Base-by-base conservation (phyloP, 2,329 filamentous ascomycete species). In the Sarocladium brachiariae region DNA sequence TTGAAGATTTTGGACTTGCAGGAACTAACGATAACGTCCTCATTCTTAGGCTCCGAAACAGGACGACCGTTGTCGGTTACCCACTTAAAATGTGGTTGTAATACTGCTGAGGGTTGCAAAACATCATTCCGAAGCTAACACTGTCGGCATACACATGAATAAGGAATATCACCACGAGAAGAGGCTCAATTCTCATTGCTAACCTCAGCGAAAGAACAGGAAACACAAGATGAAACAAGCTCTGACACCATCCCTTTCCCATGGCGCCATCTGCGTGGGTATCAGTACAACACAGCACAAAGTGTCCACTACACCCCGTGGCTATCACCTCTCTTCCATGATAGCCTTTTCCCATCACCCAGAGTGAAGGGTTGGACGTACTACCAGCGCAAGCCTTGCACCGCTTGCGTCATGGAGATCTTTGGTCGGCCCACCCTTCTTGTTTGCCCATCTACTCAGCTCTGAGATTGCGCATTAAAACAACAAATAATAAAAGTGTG, bases 1-100 rank as follows among this genome's bases (percentile, higher is more conserved):
- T 76, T 72, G 65, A 75, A 86, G 0, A 77, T 73, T 35, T 73
- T 75, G 11, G 78, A 82, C 60, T 88, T 84, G 65, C 84, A 87
- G 1, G 78, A 74, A 61, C 85, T 87, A 47, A 70, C 75, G 50
- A 88, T 76, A 52, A 77, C 63, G 10, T 55, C 58, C 56, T 74
- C 63, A 52, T 87, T 74, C 0, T 80, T 71, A 0, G 79, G 77
- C 0, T 63, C 68, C 0, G 76, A 78, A 1, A 87, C 69, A 0
- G 83, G 84, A 0, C 84, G 75, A 2, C 78, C 71, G 0, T 65
- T 52, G 19, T 77, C 71, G 8, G 66, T 71, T 50, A 86, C 73
- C 4, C 69, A 0, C 80, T 85, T 66, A 88, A 87, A 67, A 87
- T 88, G 58, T 80, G 66, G 6, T 4, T 6, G 3, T 14, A n/a